These are phyloP conservation scores for Lobosporangium transversale DNA, from an alignment of 192 early-diverging fungal genomes.

Conservation along the genomic window DNA sequence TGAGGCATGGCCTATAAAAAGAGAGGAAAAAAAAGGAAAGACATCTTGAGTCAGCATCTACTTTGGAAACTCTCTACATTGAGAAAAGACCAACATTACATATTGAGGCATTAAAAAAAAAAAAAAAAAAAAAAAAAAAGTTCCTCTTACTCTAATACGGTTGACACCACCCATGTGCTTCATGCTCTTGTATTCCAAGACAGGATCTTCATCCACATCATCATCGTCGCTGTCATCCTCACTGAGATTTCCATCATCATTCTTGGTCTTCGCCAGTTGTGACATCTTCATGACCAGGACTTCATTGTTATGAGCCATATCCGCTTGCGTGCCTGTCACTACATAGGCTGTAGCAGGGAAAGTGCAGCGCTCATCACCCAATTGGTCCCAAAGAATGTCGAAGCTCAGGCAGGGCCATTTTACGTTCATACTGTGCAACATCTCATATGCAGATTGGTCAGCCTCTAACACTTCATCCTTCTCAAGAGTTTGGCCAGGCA, in stretches of 20 bases:
- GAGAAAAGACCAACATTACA: too few relatives aligned
- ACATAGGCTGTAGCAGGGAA: constrained; percentile 95
- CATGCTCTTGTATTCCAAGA: constrained; percentile 85
- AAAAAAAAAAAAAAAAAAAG: not conserved
- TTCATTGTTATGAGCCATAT: constrained; percentile 85
- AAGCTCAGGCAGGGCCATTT: constrained; percentile 98
- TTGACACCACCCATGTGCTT: constrained; percentile 94
- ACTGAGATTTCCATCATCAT: constrained; percentile 85
- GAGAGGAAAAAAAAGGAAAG: too few relatives aligned
- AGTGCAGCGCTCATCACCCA: constrained; percentile 79
- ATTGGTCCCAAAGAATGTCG: constrained; percentile 89
- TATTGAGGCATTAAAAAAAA: too few relatives aligned
- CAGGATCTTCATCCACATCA: constrained; percentile 94
- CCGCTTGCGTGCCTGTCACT: constrained; percentile 94
- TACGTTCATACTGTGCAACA: constrained; percentile 93
- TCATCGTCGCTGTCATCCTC: constrained; percentile 79
- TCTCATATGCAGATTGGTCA: constrained; percentile 94
- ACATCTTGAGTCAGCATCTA: too few relatives aligned
- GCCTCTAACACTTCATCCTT: constrained; percentile 93
- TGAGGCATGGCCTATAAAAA: constrained; percentile 69
- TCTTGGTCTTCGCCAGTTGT: constrained; percentile 90
- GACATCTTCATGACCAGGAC: constrained; percentile 96
- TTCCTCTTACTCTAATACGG: constrained; percentile 73
- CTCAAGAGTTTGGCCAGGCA: constrained; percentile 88
- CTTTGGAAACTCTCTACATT: too few relatives aligned